Conservation (phyloP, 31 red algal species). For the Pterothamnion heteromorphum region DNA sequence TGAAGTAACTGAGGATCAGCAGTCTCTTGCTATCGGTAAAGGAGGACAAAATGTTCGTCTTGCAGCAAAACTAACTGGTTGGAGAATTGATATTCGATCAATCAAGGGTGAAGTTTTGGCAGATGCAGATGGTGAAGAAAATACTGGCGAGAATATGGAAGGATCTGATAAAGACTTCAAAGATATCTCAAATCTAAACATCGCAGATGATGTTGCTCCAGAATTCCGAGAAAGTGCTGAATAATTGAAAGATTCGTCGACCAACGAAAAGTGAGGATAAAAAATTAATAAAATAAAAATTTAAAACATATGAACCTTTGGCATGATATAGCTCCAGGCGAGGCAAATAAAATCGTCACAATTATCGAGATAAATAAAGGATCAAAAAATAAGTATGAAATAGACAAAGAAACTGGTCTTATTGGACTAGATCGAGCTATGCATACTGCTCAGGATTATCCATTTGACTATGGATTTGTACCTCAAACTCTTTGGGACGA, state of each 20-base stretch:
- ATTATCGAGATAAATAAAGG: conserved; percentile 28
- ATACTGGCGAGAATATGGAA: no score
- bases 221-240: no score
- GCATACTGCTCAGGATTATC: conserved; percentile 17
- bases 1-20: conserved; percentile 14
- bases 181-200: no score
- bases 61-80: conserved; percentile 18
- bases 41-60: conserved; percentile 31
- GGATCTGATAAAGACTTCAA: no score
- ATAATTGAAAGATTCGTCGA: no score
- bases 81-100: neutral
- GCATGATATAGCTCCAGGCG: neutral
- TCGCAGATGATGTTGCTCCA: no score
- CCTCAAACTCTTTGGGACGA: conserved; percentile 25
- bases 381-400: conserved; percentile 17
- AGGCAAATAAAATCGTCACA: neutral
- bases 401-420: conserved; percentile 19
- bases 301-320: no score
- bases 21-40: conserved; percentile 8
- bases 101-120: neutral
- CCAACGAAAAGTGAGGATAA: no score
- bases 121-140: no score
- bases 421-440: conserved; percentile 19
- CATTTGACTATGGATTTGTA: conserved; percentile 28
- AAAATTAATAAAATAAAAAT: no score